Percentiles rank a stretch among this genome's conserved stretches.
These are phyloP conservation scores for Blastobotrys robertii DNA, from an alignment of 805 yeast species.

Conservation along the genomic window DNA sequence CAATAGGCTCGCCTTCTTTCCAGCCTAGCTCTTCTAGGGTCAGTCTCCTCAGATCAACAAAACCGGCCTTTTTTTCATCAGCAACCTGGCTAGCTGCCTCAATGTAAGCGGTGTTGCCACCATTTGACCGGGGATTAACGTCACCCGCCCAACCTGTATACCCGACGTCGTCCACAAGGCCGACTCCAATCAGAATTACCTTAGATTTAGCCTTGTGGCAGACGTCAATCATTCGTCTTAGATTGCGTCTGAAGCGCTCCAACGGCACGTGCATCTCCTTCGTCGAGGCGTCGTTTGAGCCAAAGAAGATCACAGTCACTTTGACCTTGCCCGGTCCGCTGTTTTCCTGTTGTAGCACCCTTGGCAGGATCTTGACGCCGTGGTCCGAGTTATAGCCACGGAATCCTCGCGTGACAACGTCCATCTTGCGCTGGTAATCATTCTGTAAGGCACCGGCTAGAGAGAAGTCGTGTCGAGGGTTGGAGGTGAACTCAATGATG, in stretches of 20 bases:
- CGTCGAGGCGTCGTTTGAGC: slow-evolving; percentile 64
- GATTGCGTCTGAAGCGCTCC: slow-evolving; percentile 39
- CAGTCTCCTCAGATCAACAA: slow-evolving; percentile 43
- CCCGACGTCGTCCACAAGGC: slow-evolving; percentile 32
- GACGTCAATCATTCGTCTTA: slow-evolving; percentile 27
- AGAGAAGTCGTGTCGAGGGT: slow-evolving; percentile 25
- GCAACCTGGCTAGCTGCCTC: slow-evolving; percentile 42
- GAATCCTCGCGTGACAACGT: slow-evolving; percentile 65
- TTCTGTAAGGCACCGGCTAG: slow-evolving; percentile 34
- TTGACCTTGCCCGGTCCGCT: slow-evolving; percentile 28
- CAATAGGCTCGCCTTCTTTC: slow-evolving; percentile 26
- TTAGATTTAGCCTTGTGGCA: slow-evolving; percentile 32
- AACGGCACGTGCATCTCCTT: slow-evolving; percentile 41
- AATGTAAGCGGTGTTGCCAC: slow-evolving; percentile 33
- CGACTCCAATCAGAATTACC: slow-evolving; percentile 56
- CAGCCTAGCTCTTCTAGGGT: slow-evolving; percentile 35
- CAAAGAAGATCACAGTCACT: slow-evolving; percentile 46
- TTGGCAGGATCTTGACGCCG: slow-evolving; percentile 21
- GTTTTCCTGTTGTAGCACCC: slow-evolving; percentile 28
- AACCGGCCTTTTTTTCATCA: slow-evolving; percentile 39
- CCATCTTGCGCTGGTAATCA: slow-evolving; percentile 46
- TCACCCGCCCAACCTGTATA: too few species aligned
- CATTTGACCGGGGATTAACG: too few species aligned
- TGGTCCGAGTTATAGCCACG: slow-evolving; percentile 66
- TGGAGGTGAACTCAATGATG: slow-evolving; percentile 33